Evolutionary conservation across 331 rosid genomes (phyloP).

Genomic region (Acacia pycnantha): DNA sequence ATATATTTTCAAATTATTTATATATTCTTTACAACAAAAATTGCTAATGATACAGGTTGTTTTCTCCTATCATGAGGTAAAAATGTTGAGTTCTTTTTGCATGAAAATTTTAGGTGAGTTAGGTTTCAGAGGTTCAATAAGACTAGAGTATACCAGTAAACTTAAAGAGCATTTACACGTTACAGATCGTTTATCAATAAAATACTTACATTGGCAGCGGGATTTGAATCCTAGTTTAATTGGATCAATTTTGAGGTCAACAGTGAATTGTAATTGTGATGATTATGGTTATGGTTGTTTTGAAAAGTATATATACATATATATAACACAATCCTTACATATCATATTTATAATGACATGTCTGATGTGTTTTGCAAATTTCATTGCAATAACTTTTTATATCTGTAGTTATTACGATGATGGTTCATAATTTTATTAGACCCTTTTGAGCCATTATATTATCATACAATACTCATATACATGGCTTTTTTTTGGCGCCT

Average conservation of each 20-base stretch:
- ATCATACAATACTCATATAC: not conserved
- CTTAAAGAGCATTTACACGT: too few relatives aligned
- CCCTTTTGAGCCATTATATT: not conserved
- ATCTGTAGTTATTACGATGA: not conserved
- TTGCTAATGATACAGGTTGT: not conserved
- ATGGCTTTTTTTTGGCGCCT: not conserved
- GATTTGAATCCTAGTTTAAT: too few relatives aligned
- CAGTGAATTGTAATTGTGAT: not conserved
- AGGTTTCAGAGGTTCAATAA: rapidly evolving
- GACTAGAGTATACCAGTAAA: rapidly evolving
- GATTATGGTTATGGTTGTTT: not conserved
- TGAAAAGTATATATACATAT: not conserved
- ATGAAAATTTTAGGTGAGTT: too few relatives aligned
- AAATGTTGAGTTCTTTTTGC: not conserved
- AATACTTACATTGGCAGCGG: too few relatives aligned
- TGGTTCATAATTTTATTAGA: not conserved
- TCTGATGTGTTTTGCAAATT: not conserved
- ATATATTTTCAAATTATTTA: not conserved
- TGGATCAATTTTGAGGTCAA: not conserved
- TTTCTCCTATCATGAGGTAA: not conserved
- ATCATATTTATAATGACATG: not conserved
- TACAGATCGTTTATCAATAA: too few relatives aligned
- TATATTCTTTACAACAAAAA: not conserved
- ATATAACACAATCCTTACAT: not conserved
- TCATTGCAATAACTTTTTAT: not conserved